Base-by-base conservation (phyloP, 2,329 filamentous ascomycete species). In the Exophiala sideris region DNA sequence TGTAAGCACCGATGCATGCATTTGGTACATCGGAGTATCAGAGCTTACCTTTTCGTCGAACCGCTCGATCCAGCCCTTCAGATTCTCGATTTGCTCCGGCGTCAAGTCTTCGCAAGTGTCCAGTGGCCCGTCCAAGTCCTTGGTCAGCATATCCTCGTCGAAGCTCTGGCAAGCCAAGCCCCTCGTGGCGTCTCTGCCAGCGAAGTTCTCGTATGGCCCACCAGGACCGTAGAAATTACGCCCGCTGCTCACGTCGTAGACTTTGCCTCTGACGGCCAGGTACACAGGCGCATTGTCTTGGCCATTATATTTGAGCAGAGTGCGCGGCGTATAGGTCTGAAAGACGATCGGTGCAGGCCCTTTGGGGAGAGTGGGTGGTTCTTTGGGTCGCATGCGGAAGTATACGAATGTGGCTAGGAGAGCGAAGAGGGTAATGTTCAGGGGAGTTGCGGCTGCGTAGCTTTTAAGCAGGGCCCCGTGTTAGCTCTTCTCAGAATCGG, bases 181-280 rank as follows among this genome's bases (percentile, higher is more conserved):
- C 48, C 92, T 81, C 61, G 83, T 90, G 16, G 94, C 94, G 72
- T 99, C 94, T 36, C 91, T 79, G 0, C 94, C 94, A 0, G 94
- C 94, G 68, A 99, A 99, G 76, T 97, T 97, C 71, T 86, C 86
- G 71, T 99, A 99, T 1, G 92, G 91, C 0, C 92, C 92, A 10
- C 91, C 91, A 16, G 94, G 94, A 3, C 94, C 94, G 74, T 99
- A 99, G 73, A 97, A 97, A 76, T 95, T 91, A 67, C 87, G 83
- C 20, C 94, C 92, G 11, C 84, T 76, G 0, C 86, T 84, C 20
- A 97, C 92, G 69, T 99, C 94, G 70, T 96, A 97, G 60, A 97
- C 86, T 47, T 84, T 85, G 48, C 94, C 91, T 39, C 90, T 88
- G 14, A 97, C 91, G n/a, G 90, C 88, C 45, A 99, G 82, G 73